Base-by-base conservation (phyloP, 1,284 basidiomycete genomes). In the Tilletia caries region DNA sequence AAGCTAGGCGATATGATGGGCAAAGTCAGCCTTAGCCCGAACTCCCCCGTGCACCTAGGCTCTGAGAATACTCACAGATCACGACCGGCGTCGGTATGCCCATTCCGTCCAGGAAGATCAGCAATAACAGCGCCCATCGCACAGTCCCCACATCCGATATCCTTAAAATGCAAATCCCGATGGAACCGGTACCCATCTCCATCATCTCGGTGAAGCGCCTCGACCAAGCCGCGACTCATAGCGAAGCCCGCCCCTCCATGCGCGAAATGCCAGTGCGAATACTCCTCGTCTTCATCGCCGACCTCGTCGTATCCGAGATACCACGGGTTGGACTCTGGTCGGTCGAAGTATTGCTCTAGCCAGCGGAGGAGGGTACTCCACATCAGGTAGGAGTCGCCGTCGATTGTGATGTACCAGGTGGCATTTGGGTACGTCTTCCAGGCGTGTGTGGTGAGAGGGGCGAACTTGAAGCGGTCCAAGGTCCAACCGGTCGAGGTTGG, bases 301-400 rank as follows among this genome's bases (percentile, higher is more conserved):
- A 62, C 33, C 34, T 62, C 58, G 58, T 62, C 58, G 32, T 62
- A 62, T 25, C 58, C 58, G 32, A 62, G 58, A 18, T 62, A 62
- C 58, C 58, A 62, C 3, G 29, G 33, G 4, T 20, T 13, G 8
- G 15, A 12, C 58, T 62, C 29, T 8, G 29, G 29, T 13, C 32
- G 10, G 58, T 34, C 58, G 32, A 62, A 62, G 32, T 33, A 33
- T 3, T 29, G 58, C 27, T 62, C 58, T 6, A 62, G 58, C 58
- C 58, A 62, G 18, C 33, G 58, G 3, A 62, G 18, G 13, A 62
- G 32, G 1, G 58, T 62, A 0, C 29, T 33, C 29, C 32, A 62
- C 10, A 62, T 33, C 0, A 62, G 33, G 58, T 20, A 62, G 32
- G 29, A 33, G 32, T 62, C 58, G 18, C 58, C 58, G 23, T 62